Base-by-base conservation (phyloP, 306 rosid genomes). In the Dicorynia guianensis region DNA sequence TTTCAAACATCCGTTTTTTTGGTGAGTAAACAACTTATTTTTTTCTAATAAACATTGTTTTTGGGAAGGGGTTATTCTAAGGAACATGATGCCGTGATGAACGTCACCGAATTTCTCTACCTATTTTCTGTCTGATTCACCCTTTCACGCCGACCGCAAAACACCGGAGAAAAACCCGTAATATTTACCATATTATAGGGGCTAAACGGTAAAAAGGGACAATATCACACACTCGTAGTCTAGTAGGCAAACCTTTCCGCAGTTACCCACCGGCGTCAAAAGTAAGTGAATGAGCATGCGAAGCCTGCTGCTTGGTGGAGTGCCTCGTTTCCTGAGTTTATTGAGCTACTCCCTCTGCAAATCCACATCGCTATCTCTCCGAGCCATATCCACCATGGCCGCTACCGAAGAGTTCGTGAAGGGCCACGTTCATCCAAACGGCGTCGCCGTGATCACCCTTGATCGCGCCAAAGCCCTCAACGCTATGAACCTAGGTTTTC, bases 391-490 rank as follows among this genome's bases (percentile, higher is more conserved):
- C 30, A 80, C 82, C 66, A 93, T 96, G 99, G 94, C 98, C 44
- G 42, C 63, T 17, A 5, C 81, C 9, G 99, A 91, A 8, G 89
- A 90, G 68, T 89, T 92, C 87, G 90, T 96, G 75, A 93, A 84
- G 74, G 98, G 91, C 8, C 72, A 53, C 62, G 87, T 96, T 76
- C 85, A 88, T 71, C 85, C 90, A 3, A 96, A 93, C 87, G 99
- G 99, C 66, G 80, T 96, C 71, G 99, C 97, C 4, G 89, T 90
- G 30, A 84, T 96, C 84, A 89, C 99, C 12, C 99, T 96, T 80
- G 97, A 90, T 88, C 99, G 99, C 49, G 84, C 99, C 86, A 89
- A 87, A 93, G 99, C 99, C 77, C 98, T 96, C 83, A 96, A 93
- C 82, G 99, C 98, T 71, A 93, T 96, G 99, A 87, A 85, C 65